Percentiles rank a stretch among this genome's conserved stretches.
Conservation (phyloP, 129 eudicot genomes). For the Centaurea solstitialis region DNA sequence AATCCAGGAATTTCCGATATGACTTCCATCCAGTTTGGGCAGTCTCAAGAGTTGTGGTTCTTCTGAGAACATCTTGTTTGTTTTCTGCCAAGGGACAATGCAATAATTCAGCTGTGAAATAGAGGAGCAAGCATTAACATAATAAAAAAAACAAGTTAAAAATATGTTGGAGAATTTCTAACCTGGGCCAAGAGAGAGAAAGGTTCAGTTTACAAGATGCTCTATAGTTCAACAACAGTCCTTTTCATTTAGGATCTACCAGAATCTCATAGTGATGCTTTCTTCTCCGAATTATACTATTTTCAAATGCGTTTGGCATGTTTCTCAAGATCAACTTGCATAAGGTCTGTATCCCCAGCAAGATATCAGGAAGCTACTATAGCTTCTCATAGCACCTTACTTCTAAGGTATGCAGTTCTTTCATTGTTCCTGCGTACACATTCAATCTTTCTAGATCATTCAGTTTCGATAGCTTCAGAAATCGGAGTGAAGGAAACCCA, state of each 20-base stretch:
- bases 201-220: slow-evolving; percentile 6
- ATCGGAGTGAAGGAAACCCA: slow-evolving; percentile 29
- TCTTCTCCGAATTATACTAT: background rate
- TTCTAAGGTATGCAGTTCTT: slow-evolving; percentile 24
- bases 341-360: slow-evolving; percentile 19
- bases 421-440: slow-evolving; percentile 20
- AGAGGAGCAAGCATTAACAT: background rate
- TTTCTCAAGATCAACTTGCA: slow-evolving; percentile 30
- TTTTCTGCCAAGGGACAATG: background rate
- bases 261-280: slow-evolving; percentile 19
- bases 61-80: background rate
- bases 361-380: slow-evolving; percentile 8
- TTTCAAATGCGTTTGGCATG: slow-evolving; percentile 35
- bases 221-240: too few species aligned
- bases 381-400: slow-evolving; percentile 25
- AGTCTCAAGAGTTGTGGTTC: background rate
- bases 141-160: background rate
- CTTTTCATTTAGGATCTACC: too few species aligned
- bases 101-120: background rate
- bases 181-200: background rate
- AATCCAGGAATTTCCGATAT: background rate
- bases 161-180: background rate
- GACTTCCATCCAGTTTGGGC: background rate
- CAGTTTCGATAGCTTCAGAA: slow-evolving; percentile 35
- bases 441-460: background rate